Evolutionary conservation across 164 flowering plant species (phyloP).

Genomic region (Tetracentron sinense): DNA sequence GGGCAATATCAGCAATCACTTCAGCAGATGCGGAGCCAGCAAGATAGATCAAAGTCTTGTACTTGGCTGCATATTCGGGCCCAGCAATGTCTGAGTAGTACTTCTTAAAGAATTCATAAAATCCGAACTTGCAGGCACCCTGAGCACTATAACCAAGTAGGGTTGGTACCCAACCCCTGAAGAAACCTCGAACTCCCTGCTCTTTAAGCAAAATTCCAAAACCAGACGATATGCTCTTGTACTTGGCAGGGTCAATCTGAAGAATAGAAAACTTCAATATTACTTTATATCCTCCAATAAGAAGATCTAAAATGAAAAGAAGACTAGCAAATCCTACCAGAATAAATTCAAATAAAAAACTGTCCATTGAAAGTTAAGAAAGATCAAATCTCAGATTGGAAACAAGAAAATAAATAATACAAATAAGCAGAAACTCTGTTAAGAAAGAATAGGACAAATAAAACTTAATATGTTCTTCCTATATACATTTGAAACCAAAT

Average conservation of each 20-base stretch:
- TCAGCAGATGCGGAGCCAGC: constrained; percentile 92
- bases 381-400: too few relatives aligned
- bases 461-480: too few relatives aligned
- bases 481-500: too few relatives aligned
- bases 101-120: constrained; percentile 85
- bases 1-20: constrained; percentile 79
- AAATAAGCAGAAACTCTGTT: too few relatives aligned
- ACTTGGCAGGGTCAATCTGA: constrained; percentile 78
- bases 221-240: constrained; percentile 79
- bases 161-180: constrained; percentile 86
- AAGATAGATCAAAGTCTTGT: constrained; percentile 79
- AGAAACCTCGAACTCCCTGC: constrained; percentile 67
- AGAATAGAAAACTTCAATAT: neutral
- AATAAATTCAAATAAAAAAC: neutral
- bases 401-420: too few relatives aligned
- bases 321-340: neutral
- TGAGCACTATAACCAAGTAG: constrained; percentile 82
- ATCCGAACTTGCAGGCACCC: constrained; percentile 92
- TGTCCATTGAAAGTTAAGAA: too few relatives aligned
- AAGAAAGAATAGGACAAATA: too few relatives aligned
- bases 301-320: neutral
- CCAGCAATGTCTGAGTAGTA: constrained; percentile 82
- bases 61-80: constrained; percentile 66
- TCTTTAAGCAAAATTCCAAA: constrained; percentile 74
- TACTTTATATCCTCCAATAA: neutral